phyloP scores from a whole-genome alignment of 805 yeast genomes.

The Saturnispora ahearnii region DNA sequence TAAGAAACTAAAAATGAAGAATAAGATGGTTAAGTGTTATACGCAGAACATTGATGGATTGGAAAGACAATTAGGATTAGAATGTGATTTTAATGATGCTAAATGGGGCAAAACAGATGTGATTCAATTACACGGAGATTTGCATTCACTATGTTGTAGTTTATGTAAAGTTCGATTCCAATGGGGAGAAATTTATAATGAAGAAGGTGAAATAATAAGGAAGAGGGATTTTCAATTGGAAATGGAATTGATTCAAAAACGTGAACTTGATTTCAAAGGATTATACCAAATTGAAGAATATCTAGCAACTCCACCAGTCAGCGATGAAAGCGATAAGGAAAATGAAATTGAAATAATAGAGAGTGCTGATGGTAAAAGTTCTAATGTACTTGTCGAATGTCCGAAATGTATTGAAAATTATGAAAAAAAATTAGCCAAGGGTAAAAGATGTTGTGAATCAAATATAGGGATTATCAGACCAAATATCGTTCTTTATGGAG shows the following conservation, averaged over 20 bases:
- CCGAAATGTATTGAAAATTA: slow-evolving; percentile 52
- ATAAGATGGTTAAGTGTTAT: slow-evolving; percentile 72
- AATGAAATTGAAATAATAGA: slow-evolving; percentile 4
- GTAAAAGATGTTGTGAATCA: slow-evolving; percentile 69
- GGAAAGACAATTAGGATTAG: slow-evolving; percentile 57
- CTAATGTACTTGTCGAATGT: slow-evolving; percentile 73
- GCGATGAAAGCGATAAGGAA: slow-evolving; percentile 7
- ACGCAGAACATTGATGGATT: slow-evolving; percentile 93
- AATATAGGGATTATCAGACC: slow-evolving; percentile 75
- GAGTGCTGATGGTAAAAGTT: slow-evolving; percentile 15
- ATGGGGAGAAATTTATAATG: slow-evolving; percentile 44
- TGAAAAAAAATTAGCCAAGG: slow-evolving; percentile 48
- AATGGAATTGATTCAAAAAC: slow-evolving; percentile 1
- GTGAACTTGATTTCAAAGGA: not conserved
- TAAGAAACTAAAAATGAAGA: slow-evolving; percentile 46
- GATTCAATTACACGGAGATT: slow-evolving; percentile 85
- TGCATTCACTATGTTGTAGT: slow-evolving; percentile 69
- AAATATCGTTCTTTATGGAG: slow-evolving; percentile 86
- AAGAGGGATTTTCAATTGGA: slow-evolving; percentile 2
- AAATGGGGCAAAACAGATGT: slow-evolving; percentile 63
- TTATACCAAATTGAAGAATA: not conserved
- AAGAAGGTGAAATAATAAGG: slow-evolving; percentile 25
- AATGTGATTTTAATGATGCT: slow-evolving; percentile 43
- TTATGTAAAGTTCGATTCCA: slow-evolving; percentile 47
- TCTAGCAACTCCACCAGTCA: slow-evolving; percentile 4